Conservation (phyloP, 164 flowering plant species). For the Piper betle region DNA sequence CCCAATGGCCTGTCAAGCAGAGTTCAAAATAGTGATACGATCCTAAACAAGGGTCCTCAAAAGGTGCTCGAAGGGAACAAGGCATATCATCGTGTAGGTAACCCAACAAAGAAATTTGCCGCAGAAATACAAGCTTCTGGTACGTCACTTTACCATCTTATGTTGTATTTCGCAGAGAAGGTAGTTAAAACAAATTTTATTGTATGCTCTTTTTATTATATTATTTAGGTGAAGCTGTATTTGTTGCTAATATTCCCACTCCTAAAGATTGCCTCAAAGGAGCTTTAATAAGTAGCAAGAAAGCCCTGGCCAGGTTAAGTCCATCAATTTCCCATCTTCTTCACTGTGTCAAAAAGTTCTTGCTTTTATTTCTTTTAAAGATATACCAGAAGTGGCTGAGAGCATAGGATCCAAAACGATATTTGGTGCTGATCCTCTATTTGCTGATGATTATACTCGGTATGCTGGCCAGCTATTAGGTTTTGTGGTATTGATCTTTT, state of each 20-base stretch:
- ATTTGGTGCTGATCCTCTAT: conserved; percentile 58
- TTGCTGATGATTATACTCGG: conserved; percentile 57
- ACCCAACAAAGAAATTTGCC: conserved; percentile 49
- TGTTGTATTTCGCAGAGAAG: not conserved
- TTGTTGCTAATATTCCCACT: conserved; percentile 86
- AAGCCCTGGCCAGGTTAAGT: conserved; percentile 61
- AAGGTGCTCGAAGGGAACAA: conserved; percentile 38
- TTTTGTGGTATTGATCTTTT: conserved; percentile 41
- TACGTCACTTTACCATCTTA: conserved; percentile 3
- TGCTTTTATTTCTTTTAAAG: conserved; percentile 49
- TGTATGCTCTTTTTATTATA: not conserved
- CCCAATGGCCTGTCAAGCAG: conserved; percentile 3
- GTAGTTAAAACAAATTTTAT: not conserved
- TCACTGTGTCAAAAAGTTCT: conserved; percentile 31
- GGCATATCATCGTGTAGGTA: conserved; percentile 63
- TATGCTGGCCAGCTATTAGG: conserved; percentile 68
- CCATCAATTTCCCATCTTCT: conserved; percentile 24
- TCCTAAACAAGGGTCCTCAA: conserved; percentile 31
- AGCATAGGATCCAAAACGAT: conserved; percentile 43
- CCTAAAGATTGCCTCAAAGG: conserved; percentile 72
- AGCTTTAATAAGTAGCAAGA: conserved; percentile 67
- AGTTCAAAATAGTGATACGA: conserved; percentile 4
- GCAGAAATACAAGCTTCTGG: conserved; percentile 90
- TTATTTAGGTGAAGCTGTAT: conserved; percentile 78
- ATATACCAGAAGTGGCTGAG: conserved; percentile 55